Evolutionary conservation across 345 rosid genomes (phyloP).

Genomic region (Gynandropsis gynandra): DNA sequence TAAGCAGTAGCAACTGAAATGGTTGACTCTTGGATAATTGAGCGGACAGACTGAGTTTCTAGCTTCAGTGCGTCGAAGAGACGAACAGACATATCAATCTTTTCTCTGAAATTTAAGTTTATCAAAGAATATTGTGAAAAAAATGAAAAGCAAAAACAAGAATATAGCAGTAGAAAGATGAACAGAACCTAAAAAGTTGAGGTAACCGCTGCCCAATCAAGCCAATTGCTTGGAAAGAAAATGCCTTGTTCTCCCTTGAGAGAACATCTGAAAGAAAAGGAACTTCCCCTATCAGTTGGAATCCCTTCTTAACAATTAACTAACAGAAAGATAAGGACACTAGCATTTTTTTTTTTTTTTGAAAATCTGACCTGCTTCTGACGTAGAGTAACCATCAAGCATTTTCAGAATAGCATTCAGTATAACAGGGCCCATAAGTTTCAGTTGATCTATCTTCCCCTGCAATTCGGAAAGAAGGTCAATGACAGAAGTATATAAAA

Average conservation of each 20-base stretch:
- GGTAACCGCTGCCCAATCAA: slow-evolving; percentile 85
- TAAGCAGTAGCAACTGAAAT: slow-evolving; percentile 76
- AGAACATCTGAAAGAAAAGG: slow-evolving; percentile 45
- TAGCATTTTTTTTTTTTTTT: background rate
- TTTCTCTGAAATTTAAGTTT: slow-evolving; percentile 47
- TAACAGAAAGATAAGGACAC: background rate
- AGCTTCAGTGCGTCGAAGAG: slow-evolving; percentile 81
- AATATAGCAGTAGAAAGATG: slow-evolving; percentile 15
- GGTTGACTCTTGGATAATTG: slow-evolving; percentile 75
- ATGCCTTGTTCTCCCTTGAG: slow-evolving; percentile 65
- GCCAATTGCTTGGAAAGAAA: slow-evolving; percentile 91
- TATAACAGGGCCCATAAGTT: slow-evolving; percentile 91
- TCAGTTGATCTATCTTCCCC: slow-evolving; percentile 81
- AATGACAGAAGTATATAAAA: slow-evolving; percentile 14
- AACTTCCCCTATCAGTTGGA: slow-evolving; percentile 11
- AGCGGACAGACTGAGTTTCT: slow-evolving; percentile 66
- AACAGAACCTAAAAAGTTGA: slow-evolving; percentile 72
- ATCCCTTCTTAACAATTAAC: slow-evolving; percentile 1
- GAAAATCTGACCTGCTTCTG: slow-evolving; percentile 57
- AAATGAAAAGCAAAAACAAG: slow-evolving; percentile 20
- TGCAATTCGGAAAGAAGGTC: slow-evolving; percentile 27
- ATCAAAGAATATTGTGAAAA: slow-evolving; percentile 8
- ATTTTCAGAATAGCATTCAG: slow-evolving; percentile 72
- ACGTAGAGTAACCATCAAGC: slow-evolving; percentile 65
- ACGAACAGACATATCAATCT: slow-evolving; percentile 82